phyloP scores from a whole-genome alignment of 495 filamentous ascomycete species.

The Monascus purpureus region DNA sequence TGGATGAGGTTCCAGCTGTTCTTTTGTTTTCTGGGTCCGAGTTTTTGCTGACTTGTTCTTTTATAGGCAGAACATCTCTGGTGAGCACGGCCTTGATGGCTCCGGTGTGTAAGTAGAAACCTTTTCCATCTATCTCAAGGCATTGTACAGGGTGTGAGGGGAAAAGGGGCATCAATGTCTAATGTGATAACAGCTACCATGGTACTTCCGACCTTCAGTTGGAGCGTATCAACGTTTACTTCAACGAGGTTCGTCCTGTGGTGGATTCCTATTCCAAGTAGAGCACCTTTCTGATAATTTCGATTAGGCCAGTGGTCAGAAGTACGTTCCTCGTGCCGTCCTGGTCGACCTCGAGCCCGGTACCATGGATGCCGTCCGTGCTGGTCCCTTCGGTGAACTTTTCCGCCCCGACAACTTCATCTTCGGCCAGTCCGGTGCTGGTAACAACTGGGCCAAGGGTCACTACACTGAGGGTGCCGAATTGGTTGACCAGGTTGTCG shows the following conservation, averaged over 20 bases:
- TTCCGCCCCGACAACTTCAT: constrained; percentile 99
- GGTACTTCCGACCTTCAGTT: constrained; percentile 96
- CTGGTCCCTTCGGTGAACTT: constrained; percentile 96
- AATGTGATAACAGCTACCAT: constrained; percentile 59
- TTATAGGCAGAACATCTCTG: constrained; percentile 84
- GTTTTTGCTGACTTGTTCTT: constrained; percentile 13
- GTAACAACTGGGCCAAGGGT: constrained; percentile 99
- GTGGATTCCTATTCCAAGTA: not conserved
- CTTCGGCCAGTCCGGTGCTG: constrained; percentile 97
- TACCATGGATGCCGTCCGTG: constrained; percentile 99
- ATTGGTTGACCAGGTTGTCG: constrained; percentile 94
- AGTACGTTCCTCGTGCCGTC: constrained; percentile 98
- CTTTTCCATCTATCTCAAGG: constrained; percentile 2
- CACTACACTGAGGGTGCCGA: constrained; percentile 99
- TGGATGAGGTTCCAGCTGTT: no score
- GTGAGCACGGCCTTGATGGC: constrained; percentile 97
- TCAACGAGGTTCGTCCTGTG: constrained; percentile 73
- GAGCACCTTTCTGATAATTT: not conserved
- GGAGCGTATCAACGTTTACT: constrained; percentile 99
- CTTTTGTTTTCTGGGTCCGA: no score
- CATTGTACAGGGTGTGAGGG: not conserved
- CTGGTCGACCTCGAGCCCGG: constrained; percentile 96
- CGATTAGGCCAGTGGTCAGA: constrained; percentile 76
- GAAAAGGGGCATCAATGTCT: constrained; percentile 11
- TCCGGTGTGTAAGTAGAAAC: constrained; percentile 63